These are phyloP conservation scores for Suillus bovinus DNA, from an alignment of 768 basidiomycete species.

Conservation along the genomic window DNA sequence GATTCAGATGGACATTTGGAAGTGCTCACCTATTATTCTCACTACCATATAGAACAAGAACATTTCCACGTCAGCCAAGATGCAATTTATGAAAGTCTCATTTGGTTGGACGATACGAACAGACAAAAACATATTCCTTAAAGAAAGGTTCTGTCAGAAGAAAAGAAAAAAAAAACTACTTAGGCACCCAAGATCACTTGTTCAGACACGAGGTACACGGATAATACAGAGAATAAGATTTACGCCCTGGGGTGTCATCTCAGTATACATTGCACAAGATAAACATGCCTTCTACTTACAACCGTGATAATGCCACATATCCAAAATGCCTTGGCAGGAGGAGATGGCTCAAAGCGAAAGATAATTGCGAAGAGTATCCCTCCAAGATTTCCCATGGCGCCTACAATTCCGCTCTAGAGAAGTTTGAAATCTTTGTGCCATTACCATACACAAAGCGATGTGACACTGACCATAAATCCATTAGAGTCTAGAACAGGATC, in stretches of 20 bases:
- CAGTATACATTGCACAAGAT: not conserved
- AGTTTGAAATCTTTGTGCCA: not conserved
- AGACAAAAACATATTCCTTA: not conserved
- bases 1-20: not conserved
- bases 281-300: conserved; percentile 17
- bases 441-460: not conserved
- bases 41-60: not conserved
- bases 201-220: conserved; percentile 17
- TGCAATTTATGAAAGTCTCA: not conserved
- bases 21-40: not conserved
- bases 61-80: not conserved
- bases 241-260: conserved; percentile 13
- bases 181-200: not conserved
- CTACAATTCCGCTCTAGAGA: conserved; percentile 38
- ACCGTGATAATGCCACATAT: conserved; percentile 45
- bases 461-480: conserved; percentile 34
- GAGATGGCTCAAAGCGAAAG: conserved; percentile 44
- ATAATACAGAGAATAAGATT: conserved; percentile 20
- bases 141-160: not conserved
- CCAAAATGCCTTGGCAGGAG: conserved; percentile 46
- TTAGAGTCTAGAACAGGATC: conserved; percentile 23
- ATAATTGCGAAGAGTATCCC: conserved; percentile 51
- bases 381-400: conserved; percentile 41
- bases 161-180: too few relatives aligned
- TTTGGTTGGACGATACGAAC: not conserved